Evolutionary conservation across 768 basidiomycete species (phyloP).

Genomic region (Trametes coccinea): DNA sequence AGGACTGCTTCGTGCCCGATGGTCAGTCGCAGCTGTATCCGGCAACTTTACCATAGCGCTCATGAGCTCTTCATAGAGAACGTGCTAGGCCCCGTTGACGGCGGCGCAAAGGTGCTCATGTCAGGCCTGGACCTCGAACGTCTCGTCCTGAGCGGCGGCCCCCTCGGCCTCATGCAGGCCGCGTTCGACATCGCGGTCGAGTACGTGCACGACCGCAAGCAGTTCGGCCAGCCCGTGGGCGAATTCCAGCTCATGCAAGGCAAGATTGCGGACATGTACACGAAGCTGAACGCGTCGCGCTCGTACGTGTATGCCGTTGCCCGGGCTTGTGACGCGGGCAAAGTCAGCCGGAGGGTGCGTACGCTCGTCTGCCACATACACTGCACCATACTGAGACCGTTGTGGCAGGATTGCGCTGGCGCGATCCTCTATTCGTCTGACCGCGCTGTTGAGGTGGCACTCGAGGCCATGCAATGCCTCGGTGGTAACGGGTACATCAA

Average conservation of each 20-base stretch:
- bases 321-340: constrained; percentile 78
- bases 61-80: constrained; percentile 53
- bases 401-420: constrained; percentile 84
- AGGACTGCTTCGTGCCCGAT: constrained; percentile 86
- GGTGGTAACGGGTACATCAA: constrained; percentile 98
- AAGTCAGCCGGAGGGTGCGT: constrained; percentile 75
- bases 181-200: constrained; percentile 87
- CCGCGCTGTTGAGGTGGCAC: constrained; percentile 84
- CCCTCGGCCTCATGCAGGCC: constrained; percentile 58
- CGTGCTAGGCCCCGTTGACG: constrained; percentile 76
- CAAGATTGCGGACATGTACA: constrained; percentile 93
- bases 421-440: constrained; percentile 94
- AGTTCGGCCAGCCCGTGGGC: constrained; percentile 85
- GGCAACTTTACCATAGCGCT: neutral
- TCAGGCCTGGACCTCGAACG: constrained; percentile 91
- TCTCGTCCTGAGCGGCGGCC: constrained; percentile 89
- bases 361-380: neutral
- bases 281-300: constrained; percentile 83
- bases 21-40: constrained; percentile 45
- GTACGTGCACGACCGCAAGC: constrained; percentile 91
- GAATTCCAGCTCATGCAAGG: constrained; percentile 97
- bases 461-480: constrained; percentile 91
- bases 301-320: constrained; percentile 94
- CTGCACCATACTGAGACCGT: neutral
- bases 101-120: constrained; percentile 89